phyloP scores from a whole-genome alignment of 768 basidiomycete genomes.

The Cantharellus cinnabarinus region DNA sequence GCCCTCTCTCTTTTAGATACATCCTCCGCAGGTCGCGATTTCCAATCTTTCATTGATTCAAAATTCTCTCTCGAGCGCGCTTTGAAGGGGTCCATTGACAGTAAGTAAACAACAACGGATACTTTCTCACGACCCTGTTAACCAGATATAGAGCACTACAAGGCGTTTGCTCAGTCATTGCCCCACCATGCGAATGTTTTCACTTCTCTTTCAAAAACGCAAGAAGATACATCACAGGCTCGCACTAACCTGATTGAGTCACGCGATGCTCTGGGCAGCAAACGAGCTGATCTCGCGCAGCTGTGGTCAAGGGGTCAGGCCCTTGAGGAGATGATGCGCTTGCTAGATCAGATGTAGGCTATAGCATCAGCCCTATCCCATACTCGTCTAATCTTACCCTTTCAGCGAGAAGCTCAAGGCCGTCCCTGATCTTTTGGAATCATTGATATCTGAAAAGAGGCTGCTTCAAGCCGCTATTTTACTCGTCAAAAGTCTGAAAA shows the following conservation, averaged over 20 bases:
- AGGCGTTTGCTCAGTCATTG: slow-evolving; percentile 84
- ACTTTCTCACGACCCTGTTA: slow-evolving; percentile 5
- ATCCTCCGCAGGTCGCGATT: slow-evolving; percentile 48
- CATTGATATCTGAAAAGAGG: slow-evolving; percentile 88
- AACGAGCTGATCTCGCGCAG: slow-evolving; percentile 75
- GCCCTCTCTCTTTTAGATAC: slow-evolving; percentile 77
- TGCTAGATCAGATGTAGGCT: slow-evolving; percentile 85
- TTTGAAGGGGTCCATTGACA: slow-evolving; percentile 73
- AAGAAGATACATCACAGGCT: slow-evolving; percentile 51
- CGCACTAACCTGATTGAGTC: slow-evolving; percentile 53
- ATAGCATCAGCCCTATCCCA: slow-evolving; percentile 6
- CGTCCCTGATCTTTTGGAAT: slow-evolving; percentile 81
- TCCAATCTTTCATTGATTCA: slow-evolving; percentile 55
- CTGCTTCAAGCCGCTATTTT: slow-evolving; percentile 75
- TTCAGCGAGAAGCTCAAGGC: slow-evolving; percentile 71
- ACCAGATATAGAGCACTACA: slow-evolving; percentile 51
- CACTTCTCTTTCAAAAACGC: slow-evolving; percentile 48
- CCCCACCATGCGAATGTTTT: slow-evolving; percentile 74
- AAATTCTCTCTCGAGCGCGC: slow-evolving; percentile 62
- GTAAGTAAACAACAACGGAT: slow-evolving; percentile 24
- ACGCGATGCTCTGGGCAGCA: slow-evolving; percentile 58
- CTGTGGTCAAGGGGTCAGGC: slow-evolving; percentile 76
- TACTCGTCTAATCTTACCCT: slow-evolving; percentile 1
- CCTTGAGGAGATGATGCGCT: slow-evolving; percentile 85
- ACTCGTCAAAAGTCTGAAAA: slow-evolving; percentile 70